Evolutionary conservation across 345 rosid genomes (phyloP), one percentile per base, ranked within the genome.

Genomic region (Trapa incisa): DNA sequence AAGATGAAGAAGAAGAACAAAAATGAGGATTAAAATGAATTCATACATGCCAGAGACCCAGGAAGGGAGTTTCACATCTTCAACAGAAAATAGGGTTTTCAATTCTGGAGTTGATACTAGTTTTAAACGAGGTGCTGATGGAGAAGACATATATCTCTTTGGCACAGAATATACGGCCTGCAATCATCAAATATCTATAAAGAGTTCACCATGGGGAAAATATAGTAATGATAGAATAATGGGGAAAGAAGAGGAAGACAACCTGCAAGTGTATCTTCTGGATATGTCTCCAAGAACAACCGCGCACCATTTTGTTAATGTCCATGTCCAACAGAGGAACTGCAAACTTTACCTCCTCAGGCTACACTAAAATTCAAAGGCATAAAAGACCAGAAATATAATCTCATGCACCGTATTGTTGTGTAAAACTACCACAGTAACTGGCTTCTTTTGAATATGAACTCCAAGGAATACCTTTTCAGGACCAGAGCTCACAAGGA

Each of bases 201-300:
- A 68, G 12, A 45, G 53, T 15, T 8, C 39, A 37, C 38, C 17
- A 61, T 58, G 36, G 47, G 22, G 68, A 60, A 45, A 48, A 43
- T n/a, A n/a, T 60, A 42, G 43, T 41, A 14, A 15, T 35, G 37
- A 57, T 15, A 15, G 8, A 1, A 13, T 53, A 47, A 0, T 60
- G 37, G 4, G 50, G 68, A 70, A n/a, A 65, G 71, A 75, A 71
- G 35, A n/a, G 72, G 71, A 58, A 72, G 0, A 10, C 50, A 67
- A 93, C 99, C 99, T 87, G 99, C 69, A 94, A 83, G 76, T 84
- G 82, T 74, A 94, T 91, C 81, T 86, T 94, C 79, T 89, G 97
- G 62, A 80, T 82, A 76, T 86, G 82, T 77, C 83, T 86, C 99
- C 99, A 94, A 41, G 96, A 91, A 73, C 96, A 91, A 52, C 83